Percentiles rank a stretch among this genome's conserved stretches.
Conservation (phyloP, 2,329 filamentous ascomycete species). For the Xenoacremonium recifei region DNA sequence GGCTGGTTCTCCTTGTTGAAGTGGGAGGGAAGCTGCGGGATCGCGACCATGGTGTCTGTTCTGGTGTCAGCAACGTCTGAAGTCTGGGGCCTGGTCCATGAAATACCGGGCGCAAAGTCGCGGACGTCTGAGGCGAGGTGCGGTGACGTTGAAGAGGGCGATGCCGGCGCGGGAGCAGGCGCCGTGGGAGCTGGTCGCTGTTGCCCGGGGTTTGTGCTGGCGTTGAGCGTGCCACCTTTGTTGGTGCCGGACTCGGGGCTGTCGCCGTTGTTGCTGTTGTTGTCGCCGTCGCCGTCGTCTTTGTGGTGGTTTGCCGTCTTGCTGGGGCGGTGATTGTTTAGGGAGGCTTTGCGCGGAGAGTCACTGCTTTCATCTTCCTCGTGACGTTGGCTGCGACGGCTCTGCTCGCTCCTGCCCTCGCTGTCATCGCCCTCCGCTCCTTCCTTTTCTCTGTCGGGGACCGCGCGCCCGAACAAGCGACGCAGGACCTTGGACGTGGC, state of each 20-base stretch:
- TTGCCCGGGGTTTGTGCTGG: slow-evolving; percentile 1
- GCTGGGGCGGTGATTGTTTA: no score
- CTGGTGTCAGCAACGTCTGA: not conserved
- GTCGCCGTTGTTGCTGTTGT: slow-evolving; percentile 8
- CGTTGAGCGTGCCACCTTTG: slow-evolving; percentile 5
- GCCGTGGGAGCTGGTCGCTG: not conserved
- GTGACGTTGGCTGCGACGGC: no score
- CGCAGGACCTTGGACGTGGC: slow-evolving; percentile 25
- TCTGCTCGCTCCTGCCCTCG: slow-evolving; percentile 6
- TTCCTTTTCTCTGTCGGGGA: slow-evolving; percentile 19
- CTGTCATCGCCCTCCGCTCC: slow-evolving; percentile 8
- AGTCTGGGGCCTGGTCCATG: no score
- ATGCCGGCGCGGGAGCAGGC: not conserved
- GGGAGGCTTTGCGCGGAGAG: no score
- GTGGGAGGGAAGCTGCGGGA: not conserved
- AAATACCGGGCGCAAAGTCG: no score
- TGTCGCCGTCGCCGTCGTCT: slow-evolving; percentile 2
- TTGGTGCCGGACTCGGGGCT: slow-evolving; percentile 8
- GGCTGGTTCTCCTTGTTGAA: slow-evolving; percentile 31
- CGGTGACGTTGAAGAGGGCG: not conserved
- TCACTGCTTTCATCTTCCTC: slow-evolving; percentile 9
- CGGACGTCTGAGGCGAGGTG: no score
- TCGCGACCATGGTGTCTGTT: slow-evolving; percentile 1
- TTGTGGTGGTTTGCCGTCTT: not conserved
- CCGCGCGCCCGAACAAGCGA: slow-evolving; percentile 28